These are phyloP conservation scores for Dichotomocladium elegans DNA, from an alignment of 371 early-diverging fungal species.

Conservation along the genomic window DNA sequence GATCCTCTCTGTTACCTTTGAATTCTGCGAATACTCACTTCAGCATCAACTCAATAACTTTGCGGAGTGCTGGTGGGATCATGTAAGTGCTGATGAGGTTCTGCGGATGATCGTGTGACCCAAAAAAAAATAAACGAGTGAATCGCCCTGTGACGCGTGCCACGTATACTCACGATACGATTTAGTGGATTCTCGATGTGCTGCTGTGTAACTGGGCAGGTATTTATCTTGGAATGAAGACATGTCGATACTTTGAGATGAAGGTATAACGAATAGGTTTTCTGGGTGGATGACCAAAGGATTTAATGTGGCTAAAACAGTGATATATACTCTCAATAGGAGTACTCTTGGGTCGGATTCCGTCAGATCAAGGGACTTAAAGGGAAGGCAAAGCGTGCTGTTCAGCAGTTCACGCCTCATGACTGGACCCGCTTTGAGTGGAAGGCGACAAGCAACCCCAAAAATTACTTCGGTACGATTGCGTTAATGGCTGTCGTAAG, in stretches of 20 bases:
- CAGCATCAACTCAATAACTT: conserved; percentile 96
- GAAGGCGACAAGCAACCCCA: conserved; percentile 77
- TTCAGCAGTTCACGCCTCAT: conserved; percentile 93
- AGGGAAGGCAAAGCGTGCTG: conserved; percentile 86
- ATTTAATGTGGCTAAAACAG: neutral
- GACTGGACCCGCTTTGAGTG: conserved; percentile 92
- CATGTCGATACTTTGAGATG: conserved; percentile 93
- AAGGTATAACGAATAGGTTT: conserved; percentile 54
- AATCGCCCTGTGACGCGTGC: neutral
- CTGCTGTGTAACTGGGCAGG: conserved; percentile 93
- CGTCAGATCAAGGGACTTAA: conserved; percentile 75
- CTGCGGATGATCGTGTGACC: neutral
- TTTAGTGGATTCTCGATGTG: conserved; percentile 97
- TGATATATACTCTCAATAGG: conserved; percentile 16
- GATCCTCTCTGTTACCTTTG: conserved; percentile 92
- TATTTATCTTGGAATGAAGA: conserved; percentile 91
- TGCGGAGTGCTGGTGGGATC: conserved; percentile 99
- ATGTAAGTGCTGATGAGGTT: conserved; percentile 57
- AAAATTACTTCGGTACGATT: conserved; percentile 71
- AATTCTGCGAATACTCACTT: conserved; percentile 92
- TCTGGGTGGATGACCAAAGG: too few species aligned
- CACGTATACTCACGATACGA: too few species aligned
- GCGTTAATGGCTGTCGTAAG: conserved; percentile 56
- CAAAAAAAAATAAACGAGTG: too few species aligned
- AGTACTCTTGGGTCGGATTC: conserved; percentile 92